Conservation (phyloP, 2,329 filamentous ascomycete species). For the Calonectria multiphialidica region DNA sequence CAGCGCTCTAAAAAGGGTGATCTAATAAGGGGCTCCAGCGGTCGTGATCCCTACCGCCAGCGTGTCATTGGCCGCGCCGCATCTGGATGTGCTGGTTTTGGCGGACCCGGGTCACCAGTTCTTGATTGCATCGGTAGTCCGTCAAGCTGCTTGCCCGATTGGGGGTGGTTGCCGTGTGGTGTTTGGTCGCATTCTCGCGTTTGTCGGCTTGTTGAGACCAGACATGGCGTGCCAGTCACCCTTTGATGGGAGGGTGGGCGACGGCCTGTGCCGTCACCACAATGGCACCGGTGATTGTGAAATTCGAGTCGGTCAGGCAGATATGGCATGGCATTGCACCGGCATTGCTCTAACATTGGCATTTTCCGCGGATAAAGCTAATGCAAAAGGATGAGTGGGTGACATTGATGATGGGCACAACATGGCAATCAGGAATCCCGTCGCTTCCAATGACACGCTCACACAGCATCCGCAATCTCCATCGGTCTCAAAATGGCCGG, state of each 20-base stretch:
- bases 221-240: not conserved
- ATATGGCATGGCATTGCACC: too few species aligned
- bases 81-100: constrained; percentile 3
- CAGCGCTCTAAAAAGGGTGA: not conserved
- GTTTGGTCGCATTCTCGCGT: not conserved
- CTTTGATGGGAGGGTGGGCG: too few species aligned
- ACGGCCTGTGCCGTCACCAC: too few species aligned
- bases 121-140: not conserved
- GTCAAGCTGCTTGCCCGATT: not conserved
- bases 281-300: too few species aligned
- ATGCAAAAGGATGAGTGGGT: not conserved
- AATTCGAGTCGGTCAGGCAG: not conserved
- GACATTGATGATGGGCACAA: not conserved
- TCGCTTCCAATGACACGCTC: not conserved
- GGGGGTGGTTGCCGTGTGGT: not conserved
- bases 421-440: not conserved
- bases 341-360: too few species aligned
- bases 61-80: not conserved
- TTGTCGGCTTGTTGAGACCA: not conserved
- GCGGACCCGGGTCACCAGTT: not conserved
- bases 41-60: not conserved
- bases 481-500: not conserved
- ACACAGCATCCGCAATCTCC: too few species aligned
- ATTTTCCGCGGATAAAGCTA: not conserved
- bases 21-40: not conserved